These are phyloP conservation scores for Rhodamnia rubescens DNA, from an alignment of 345 rosid genomes.

Conservation along the genomic window DNA sequence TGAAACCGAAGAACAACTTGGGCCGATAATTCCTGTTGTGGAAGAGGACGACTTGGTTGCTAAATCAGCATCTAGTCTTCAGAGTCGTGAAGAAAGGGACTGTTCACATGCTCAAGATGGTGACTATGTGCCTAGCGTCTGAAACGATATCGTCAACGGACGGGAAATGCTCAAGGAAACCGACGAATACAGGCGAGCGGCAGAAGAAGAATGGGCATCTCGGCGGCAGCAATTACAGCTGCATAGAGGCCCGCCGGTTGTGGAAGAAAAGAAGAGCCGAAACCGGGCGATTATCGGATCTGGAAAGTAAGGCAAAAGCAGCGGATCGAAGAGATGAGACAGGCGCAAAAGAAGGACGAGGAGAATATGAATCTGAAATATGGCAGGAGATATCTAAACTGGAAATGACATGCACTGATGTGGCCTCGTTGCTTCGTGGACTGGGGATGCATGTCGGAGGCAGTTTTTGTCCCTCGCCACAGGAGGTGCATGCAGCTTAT, in stretches of 20 bases:
- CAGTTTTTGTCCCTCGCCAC: slow-evolving; percentile 34
- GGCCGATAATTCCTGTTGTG: background rate
- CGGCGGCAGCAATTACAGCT: slow-evolving; percentile 52
- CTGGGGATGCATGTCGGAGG: slow-evolving; percentile 57
- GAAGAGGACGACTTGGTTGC: slow-evolving; percentile 4
- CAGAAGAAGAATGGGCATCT: slow-evolving; percentile 79
- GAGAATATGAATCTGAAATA: slow-evolving; percentile 61
- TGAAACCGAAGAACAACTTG: background rate
- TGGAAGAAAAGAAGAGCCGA: slow-evolving; percentile 59
- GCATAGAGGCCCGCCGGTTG: slow-evolving; percentile 63
- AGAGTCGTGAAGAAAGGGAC: background rate
- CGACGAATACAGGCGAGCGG: slow-evolving; percentile 65
- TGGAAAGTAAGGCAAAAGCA: slow-evolving; percentile 82
- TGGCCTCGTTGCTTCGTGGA: slow-evolving; percentile 73
- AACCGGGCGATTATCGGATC: slow-evolving; percentile 42
- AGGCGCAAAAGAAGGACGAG: slow-evolving; percentile 77
- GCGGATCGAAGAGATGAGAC: slow-evolving; percentile 82
- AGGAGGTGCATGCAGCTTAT: slow-evolving; percentile 70
- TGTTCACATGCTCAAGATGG: slow-evolving; percentile 4
- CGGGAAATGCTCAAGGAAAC: slow-evolving; percentile 81
- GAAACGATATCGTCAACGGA: slow-evolving; percentile 35
- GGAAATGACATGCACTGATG: slow-evolving; percentile 45
- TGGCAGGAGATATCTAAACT: slow-evolving; percentile 47
- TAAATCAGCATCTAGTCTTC: slow-evolving; percentile 9
- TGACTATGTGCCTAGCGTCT: slow-evolving; percentile 7